Conservation (phyloP, 73 alveolate species). For the Paramecium bursaria region DNA sequence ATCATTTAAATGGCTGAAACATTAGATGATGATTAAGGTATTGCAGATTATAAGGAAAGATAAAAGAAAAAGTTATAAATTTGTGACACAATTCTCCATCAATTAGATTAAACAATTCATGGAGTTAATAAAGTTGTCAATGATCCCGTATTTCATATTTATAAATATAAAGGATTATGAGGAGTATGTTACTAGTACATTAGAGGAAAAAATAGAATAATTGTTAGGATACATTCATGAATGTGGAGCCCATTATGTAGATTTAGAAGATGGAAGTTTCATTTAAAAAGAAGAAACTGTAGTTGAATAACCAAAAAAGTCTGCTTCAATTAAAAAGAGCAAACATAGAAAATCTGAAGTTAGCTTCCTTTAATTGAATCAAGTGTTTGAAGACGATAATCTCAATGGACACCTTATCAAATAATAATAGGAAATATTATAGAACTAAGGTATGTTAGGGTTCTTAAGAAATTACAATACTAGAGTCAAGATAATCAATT, state of each 20-base stretch:
- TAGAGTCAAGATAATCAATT: not conserved
- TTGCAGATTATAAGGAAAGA: constrained; percentile 12
- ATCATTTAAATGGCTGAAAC: constrained; percentile 40
- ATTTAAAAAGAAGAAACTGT: not conserved
- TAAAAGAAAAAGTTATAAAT: constrained; percentile 8
- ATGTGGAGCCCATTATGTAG: not conserved
- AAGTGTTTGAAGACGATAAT: not conserved
- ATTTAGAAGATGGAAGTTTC: not conserved
- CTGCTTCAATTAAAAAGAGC: too few relatives aligned
- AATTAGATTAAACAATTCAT: constrained; percentile 24
- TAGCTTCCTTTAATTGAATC: not conserved
- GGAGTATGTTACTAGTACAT: too few relatives aligned
- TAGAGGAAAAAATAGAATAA: too few relatives aligned
- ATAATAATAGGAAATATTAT: too few relatives aligned
- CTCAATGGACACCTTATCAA: not conserved
- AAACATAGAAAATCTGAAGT: not conserved
- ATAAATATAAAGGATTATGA: too few relatives aligned
- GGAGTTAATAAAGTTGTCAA: constrained; percentile 32
- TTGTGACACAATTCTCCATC: constrained; percentile 16
- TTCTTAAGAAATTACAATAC: not conserved
- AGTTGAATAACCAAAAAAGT: too few relatives aligned
- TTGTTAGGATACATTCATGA: too few relatives aligned
- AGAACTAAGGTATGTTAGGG: not conserved
- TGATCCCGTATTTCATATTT: not conserved
- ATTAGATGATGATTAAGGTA: constrained; percentile 29